Percentiles rank a stretch among this genome's conserved stretches.
These are phyloP conservation scores for Solidago caesia DNA, from an alignment of 129 eudicot species.

Conservation along the genomic window DNA sequence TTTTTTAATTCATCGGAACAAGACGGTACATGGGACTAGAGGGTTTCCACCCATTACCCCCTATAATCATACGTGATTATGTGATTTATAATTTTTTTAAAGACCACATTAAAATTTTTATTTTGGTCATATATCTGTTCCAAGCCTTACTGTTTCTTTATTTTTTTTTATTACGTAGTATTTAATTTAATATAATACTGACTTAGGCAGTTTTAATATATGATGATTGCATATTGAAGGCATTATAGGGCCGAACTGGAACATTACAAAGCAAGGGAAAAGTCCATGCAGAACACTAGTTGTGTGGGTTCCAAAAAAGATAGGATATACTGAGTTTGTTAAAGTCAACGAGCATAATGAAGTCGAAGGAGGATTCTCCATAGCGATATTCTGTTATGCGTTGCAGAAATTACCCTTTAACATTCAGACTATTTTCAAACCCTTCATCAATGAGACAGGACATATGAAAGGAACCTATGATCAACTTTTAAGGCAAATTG, in stretches of 20 bases:
- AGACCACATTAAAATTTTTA: too few relatives aligned
- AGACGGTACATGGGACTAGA: too few relatives aligned
- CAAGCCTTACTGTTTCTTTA: too few relatives aligned
- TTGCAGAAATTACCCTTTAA: not conserved
- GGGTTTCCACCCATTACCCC: too few relatives aligned
- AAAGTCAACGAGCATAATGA: not conserved
- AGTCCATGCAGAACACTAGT: conserved; percentile 14
- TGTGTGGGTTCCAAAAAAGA: conserved; percentile 27
- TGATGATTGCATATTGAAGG: not conserved
- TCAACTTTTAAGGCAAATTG: conserved; percentile 14
- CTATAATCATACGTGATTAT: too few relatives aligned
- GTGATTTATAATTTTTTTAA: too few relatives aligned
- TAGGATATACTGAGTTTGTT: conserved; percentile 18
- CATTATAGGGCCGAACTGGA: not conserved
- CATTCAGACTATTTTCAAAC: conserved; percentile 17
- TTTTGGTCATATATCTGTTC: too few relatives aligned
- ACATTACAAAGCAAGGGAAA: not conserved
- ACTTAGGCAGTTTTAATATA: not conserved
- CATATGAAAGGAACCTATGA: conserved; percentile 17
- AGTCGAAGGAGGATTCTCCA: conserved; percentile 27
- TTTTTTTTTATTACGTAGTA: too few relatives aligned
- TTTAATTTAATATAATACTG: too few relatives aligned
- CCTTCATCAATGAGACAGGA: conserved; percentile 12
- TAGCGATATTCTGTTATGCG: conserved; percentile 27
- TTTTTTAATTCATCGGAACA: too few relatives aligned